Evolutionary conservation across 768 basidiomycete genomes (phyloP), one percentile per base, ranked within the genome.

Genomic region (Tulasnella sp.): DNA sequence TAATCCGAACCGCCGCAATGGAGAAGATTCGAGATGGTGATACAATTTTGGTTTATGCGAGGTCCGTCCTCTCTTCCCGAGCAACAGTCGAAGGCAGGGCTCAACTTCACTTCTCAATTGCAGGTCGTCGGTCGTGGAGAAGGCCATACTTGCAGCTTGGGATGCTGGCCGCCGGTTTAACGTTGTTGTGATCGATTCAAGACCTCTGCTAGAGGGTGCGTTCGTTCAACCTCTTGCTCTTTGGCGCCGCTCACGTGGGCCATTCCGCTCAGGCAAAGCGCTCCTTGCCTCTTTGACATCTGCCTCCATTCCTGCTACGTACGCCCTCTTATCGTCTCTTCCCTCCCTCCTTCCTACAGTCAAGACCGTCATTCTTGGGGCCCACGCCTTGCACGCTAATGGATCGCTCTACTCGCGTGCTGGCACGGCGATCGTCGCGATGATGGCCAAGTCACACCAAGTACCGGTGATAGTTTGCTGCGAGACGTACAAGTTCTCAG

Each of bases 401-500:
- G 98, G 98, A 10, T 91, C 95, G 2, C 93, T 99, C 3, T 97
- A 93, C 83, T 93, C 95, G 15, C 89, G 98, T 73, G 95, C 96
- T 0, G 98, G 98, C 37, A 99, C 96, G 4, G 97, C 97, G 0
- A 88, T 96, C 81, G 95, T 99, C 7, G 94, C 96, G 1, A 97
- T 99, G 96, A 91, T 98, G 88, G 94, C 95, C 1, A 94, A 94
- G 84, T 90, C 90, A 70, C 89, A 92, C 81, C 91, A 91, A 32
- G 92, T 98, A 0, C 97, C 98, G 5, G 96, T 99, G 9, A 90
- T 99, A 46, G 95, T 98, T 35, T 98, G 96, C 80, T 98, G 96
- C 81, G 98, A 99, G 85, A 99, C 98, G 5, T 99, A 99, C 86
- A 99, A 99, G 84, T 99, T 96, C 82, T 93, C 93, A 23, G 97